phyloP scores from a whole-genome alignment of 2,329 filamentous ascomycete species.

The Gliomastix tumulicola region DNA sequence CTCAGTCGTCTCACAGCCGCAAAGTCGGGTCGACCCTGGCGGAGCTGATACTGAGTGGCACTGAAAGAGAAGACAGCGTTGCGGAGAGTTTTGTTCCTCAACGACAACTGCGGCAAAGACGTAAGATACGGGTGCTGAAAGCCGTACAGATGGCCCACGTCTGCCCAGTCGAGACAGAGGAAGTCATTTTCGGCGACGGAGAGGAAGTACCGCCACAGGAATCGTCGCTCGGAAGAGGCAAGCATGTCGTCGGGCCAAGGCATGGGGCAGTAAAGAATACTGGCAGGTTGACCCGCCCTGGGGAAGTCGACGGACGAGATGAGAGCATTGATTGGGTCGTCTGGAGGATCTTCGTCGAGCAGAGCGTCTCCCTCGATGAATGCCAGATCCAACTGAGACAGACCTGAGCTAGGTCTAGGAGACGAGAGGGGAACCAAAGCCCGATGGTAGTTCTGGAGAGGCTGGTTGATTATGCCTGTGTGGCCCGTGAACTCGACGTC shows the following conservation, averaged over 20 bases:
- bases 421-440: too few relatives aligned
- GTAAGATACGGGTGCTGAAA: conserved; percentile 9
- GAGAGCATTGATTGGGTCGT: too few relatives aligned
- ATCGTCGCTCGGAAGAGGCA: conserved; percentile 7
- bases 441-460: too few relatives aligned
- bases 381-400: too few relatives aligned
- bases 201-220: conserved; percentile 10
- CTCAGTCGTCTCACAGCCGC: conserved; percentile 1
- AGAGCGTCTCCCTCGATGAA: too few relatives aligned
- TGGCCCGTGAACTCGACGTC: too few relatives aligned
- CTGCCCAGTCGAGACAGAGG: conserved; percentile 7
- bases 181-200: conserved; percentile 6
- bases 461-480: too few relatives aligned
- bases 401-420: too few relatives aligned
- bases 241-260: conserved; percentile 11
- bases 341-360: too few relatives aligned
- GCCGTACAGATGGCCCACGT: conserved; percentile 7
- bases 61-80: conserved; percentile 7
- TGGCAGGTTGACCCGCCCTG: too few relatives aligned
- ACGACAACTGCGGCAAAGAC: conserved; percentile 8
- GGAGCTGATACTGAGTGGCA: conserved; percentile 8
- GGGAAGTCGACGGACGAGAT: too few relatives aligned
- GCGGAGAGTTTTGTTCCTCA: conserved; percentile 6
- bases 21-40: conserved; percentile 3
- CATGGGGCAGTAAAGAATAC: conserved; percentile 8